phyloP scores from a whole-genome alignment of 2,329 filamentous ascomycete genomes.

The Alternaria sp. region DNA sequence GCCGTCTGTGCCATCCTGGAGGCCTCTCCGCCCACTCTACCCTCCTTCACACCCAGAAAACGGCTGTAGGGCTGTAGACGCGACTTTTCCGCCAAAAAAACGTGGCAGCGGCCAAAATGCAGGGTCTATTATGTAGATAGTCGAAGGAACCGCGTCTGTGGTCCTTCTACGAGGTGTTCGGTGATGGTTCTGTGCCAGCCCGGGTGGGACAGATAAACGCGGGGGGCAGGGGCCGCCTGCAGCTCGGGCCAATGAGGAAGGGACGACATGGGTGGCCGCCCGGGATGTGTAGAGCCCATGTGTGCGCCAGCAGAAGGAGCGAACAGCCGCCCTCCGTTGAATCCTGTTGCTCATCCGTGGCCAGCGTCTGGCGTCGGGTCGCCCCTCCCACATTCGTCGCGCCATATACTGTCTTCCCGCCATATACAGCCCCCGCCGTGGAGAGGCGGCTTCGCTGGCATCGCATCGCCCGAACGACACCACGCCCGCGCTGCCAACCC shows the following conservation, averaged over 20 bases:
- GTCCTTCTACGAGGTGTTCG: conserved; percentile 28
- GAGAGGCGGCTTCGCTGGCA: conserved; percentile 24
- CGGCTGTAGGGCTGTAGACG: conserved; percentile 39
- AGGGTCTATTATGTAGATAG: conserved; percentile 28
- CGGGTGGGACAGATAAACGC: conserved; percentile 30
- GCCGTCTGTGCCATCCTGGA: conserved; percentile 25
- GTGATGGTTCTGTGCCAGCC: conserved; percentile 17
- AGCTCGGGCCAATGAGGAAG: conserved; percentile 19
- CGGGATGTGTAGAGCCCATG: conserved; percentile 16
- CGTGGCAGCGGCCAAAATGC: conserved; percentile 33
- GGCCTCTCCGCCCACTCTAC: conserved; percentile 17
- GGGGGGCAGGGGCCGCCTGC: conserved; percentile 26
- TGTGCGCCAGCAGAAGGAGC: conserved; percentile 29
- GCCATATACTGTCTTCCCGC: conserved; percentile 43
- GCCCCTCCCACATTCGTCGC: conserved; percentile 33
- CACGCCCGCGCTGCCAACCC: neutral
- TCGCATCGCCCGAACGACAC: conserved; percentile 13
- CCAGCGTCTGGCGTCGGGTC: conserved; percentile 35
- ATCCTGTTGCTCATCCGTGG: conserved; percentile 35
- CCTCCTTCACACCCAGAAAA: conserved; percentile 33
- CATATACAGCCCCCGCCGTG: conserved; percentile 33
- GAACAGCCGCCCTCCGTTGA: conserved; percentile 40
- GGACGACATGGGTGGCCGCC: conserved; percentile 14
- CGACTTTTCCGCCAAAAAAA: conserved; percentile 43
- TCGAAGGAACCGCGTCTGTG: conserved; percentile 37